A percentile compares a stretch with the other conserved stretches of the same genome.
Conservation (phyloP, 768 basidiomycete species). For the Gelatoporia subvermispora region DNA sequence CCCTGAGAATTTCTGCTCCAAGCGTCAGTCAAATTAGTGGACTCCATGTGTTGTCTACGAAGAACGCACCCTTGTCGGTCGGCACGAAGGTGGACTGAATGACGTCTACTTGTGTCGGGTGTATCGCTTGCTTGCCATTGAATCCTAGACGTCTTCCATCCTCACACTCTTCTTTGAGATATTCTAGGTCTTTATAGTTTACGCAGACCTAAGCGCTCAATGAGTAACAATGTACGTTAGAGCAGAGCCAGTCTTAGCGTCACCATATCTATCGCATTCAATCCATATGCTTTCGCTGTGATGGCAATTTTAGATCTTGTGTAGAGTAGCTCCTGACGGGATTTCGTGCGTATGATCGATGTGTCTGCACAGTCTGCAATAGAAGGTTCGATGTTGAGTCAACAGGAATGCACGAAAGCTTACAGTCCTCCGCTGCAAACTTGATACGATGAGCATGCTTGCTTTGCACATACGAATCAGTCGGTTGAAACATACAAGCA, state of each 20-base stretch:
- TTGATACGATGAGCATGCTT: slow-evolving; percentile 23
- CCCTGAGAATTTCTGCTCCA: slow-evolving; percentile 68
- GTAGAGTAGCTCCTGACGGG: slow-evolving; percentile 73
- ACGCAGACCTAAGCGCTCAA: slow-evolving; percentile 63
- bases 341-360: slow-evolving; percentile 68
- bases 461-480: too few relatives aligned
- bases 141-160: slow-evolving; percentile 84
- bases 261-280: slow-evolving; percentile 91
- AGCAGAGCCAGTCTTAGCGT: slow-evolving; percentile 2
- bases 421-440: slow-evolving; percentile 97
- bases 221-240: not conserved
- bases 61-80: slow-evolving; percentile 50
- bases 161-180: slow-evolving; percentile 66
- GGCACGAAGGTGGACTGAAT: slow-evolving; percentile 82
- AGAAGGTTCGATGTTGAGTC: not conserved
- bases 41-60: not conserved
- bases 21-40: not conserved
- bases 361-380: slow-evolving; percentile 83
- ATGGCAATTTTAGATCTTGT: slow-evolving; percentile 80
- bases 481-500: slow-evolving; percentile 67
- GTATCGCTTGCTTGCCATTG: slow-evolving; percentile 98
- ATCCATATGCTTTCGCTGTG: slow-evolving; percentile 75
- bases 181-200: slow-evolving; percentile 70
- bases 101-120: slow-evolving; percentile 74
- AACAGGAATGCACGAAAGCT: slow-evolving; percentile 13